Percentiles rank a stretch among this genome's conserved stretches.
Conservation (phyloP, 441 rosid species). For the Eruca vesicaria region DNA sequence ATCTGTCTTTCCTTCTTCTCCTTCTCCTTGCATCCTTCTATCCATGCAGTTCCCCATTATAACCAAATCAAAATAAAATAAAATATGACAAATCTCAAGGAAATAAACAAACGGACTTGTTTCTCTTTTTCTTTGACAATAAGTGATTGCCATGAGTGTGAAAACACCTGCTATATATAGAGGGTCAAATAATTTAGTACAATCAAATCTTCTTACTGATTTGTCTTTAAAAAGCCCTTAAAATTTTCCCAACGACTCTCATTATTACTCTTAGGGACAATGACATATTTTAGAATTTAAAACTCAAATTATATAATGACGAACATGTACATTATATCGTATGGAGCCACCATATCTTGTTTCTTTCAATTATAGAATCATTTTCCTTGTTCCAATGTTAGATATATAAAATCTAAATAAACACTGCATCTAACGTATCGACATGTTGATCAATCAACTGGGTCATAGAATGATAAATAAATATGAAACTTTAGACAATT, state of each 20-base stretch:
- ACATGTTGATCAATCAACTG: constrained; percentile 3
- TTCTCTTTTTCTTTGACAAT: constrained; percentile 11
- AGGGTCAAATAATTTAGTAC: neutral
- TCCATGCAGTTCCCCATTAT: constrained; percentile 76
- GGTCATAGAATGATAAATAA: neutral
- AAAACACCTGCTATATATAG: neutral
- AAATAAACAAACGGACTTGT: neutral
- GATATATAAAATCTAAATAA: neutral
- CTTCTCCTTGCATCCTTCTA: constrained; percentile 23
- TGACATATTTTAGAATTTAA: constrained; percentile 10
- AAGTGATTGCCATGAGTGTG: neutral
- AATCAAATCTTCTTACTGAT: constrained; percentile 19
- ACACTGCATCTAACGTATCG: constrained; percentile 5
- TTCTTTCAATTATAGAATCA: neutral
- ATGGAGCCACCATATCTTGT: neutral
- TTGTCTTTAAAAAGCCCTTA: constrained; percentile 16
- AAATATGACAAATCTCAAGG: constrained; percentile 1
- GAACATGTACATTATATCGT: neutral
- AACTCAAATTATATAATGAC: neutral
- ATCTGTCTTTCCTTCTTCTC: constrained; percentile 31
- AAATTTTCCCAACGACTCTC: constrained; percentile 33
- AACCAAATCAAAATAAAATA: neutral
- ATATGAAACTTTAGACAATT: constrained; percentile 4
- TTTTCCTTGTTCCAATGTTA: neutral
- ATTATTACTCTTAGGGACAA: constrained; percentile 6